Base-by-base conservation (phyloP, 768 basidiomycete species). In the Termitomyces eurrhizus region DNA sequence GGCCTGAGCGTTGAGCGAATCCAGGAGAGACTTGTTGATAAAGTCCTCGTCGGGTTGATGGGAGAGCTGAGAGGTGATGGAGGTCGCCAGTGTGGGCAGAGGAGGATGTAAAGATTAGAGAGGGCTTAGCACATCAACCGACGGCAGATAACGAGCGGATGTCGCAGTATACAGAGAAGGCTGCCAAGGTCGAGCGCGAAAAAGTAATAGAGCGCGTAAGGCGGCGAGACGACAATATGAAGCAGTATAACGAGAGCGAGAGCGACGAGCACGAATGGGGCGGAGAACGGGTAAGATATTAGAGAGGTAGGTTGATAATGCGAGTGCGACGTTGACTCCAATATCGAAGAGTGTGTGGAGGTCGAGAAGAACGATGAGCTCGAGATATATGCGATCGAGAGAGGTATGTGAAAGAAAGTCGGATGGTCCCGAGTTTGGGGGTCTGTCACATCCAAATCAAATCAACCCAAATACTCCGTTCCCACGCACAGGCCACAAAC, bases 1-100 rank as follows among this genome's bases (percentile, higher is more conserved):
- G 54, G 87, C 90, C 74, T 90, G 86, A 57, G 87, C 89, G 82
- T 93, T 86, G 70, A 93, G 82, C 45, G 87, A 89, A 73, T 90
- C 91, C 66, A 93, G 77, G 60, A 93, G 82, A 57, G 90, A 92
- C 72, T 87, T 87, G 78, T 92, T 93, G 72, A 93, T 91, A 68
- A 87, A 86, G 75, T 89, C 90, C 83, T 93, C 91, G 83, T 86
- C 88, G 59, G 74, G 71, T 63, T 72, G 76, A 67, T 75, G 77
- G 67, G 75, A 70, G 64, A 69, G 68, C 49, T 73, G 74, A 68
- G 74, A 72, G 64, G 68, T 70, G 64, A 77, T 69, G 60, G 78
- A 75, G 70, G 79, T 72, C 74, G 83, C 83, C 83, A 84, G 82
- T 67, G 68, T 81, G 82, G 73, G 75, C 75, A 73, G 69, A 68